phyloP scores from a whole-genome alignment of 202 grass and related monocot genomes.

The Hordeum pubiflorum region DNA sequence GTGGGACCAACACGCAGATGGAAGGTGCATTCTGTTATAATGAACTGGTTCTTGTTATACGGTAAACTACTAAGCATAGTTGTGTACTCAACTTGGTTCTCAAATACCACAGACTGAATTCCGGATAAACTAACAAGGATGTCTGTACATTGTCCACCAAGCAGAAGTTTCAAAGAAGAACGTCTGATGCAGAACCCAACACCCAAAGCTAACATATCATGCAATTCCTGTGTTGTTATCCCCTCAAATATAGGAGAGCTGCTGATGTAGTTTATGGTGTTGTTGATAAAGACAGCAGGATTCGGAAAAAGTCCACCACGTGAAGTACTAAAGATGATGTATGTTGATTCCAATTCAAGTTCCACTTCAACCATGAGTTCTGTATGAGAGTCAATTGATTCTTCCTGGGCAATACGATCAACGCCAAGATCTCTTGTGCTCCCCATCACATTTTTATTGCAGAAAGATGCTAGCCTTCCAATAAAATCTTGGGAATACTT shows the following conservation, averaged over 20 bases:
- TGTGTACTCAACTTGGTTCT: conserved; percentile 27
- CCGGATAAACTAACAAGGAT: conserved; percentile 39
- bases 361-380: conserved; percentile 40
- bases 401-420: conserved; percentile 27
- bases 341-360: conserved; percentile 48
- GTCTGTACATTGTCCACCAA: conserved; percentile 36
- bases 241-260: conserved; percentile 26
- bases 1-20: conserved; percentile 29
- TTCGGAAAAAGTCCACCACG: conserved; percentile 26
- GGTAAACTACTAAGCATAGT: conserved; percentile 1
- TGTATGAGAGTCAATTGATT: not conserved
- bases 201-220: conserved; percentile 38
- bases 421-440: conserved; percentile 23
- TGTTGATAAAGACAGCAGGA: conserved; percentile 19
- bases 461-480: conserved; percentile 40
- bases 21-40: conserved; percentile 45
- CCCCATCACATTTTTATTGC: conserved; percentile 20
- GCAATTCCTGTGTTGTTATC: conserved; percentile 26
- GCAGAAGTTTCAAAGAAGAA: conserved; percentile 43
- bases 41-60: conserved; percentile 44
- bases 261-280: conserved; percentile 32
- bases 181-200: conserved; percentile 53
- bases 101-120: conserved; percentile 43
- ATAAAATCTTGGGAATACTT: conserved; percentile 53
- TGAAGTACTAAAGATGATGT: conserved; percentile 49